Evolutionary conservation across 768 basidiomycete genomes (phyloP), one percentile per base, ranked within the genome.

Genomic region (Boletus edulis): DNA sequence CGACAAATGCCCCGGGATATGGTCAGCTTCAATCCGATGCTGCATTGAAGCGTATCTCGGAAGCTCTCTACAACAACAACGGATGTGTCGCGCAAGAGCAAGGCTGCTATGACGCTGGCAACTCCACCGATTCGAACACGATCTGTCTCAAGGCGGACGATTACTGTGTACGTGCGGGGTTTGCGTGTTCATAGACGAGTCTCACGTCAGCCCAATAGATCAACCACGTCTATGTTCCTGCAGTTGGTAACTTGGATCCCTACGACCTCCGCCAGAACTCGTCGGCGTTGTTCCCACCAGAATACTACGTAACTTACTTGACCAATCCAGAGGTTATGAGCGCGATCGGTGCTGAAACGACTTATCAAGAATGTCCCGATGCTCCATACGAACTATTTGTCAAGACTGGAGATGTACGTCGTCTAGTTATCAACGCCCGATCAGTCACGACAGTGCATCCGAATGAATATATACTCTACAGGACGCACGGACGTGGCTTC

Each of bases 1-100:
- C 84, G 0, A 77, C 76, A 0, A 64, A 84, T 38, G 86, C 86
- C 0, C 86, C 86, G 9, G 83, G 84, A 14, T 87, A 86, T 57
- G 85, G 86, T 6, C 84, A 78, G 56, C 78, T 87, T 12, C 81
- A 82, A 55, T 73, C 72, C 31, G 72, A 78, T 41, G 54, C 61
- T 5, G 77, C 81, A 2, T 66, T 86, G 39, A 64, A 70, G 31
- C 56, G 74, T 35, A 68, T 86, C n/a, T 82, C 79, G 34, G 51
- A 75, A 1, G 71, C 81, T 2, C 85, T 73, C 62, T 84, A 77
- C 57, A 67, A 66, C 9, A 41, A 73, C 0, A 70, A 73, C 10
- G 85, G 85, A 10, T 87, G 85, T 56, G 63, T 73, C 45, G 81
- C 72, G 7, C 82, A 83, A 62, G 81, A 81, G 61, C 53, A 75